Conservation (phyloP, 495 filamentous ascomycete genomes). For the Talaromyces thailandensis region DNA sequence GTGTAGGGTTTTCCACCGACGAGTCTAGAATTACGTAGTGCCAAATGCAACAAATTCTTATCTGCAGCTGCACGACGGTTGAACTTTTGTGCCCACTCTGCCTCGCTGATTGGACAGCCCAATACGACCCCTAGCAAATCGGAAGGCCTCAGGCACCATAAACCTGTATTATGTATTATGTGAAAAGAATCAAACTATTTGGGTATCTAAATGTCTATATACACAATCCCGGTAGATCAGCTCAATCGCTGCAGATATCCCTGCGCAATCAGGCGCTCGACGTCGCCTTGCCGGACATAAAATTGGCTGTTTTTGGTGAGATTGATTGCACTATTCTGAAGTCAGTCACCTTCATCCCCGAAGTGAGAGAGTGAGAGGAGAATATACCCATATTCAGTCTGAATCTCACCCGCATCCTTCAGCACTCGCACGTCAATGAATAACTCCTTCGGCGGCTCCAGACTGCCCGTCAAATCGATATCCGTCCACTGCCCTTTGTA, state of each 20-base stretch:
- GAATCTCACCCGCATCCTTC: conserved; percentile 96
- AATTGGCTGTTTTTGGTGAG: conserved; percentile 98
- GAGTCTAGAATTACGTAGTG: background rate
- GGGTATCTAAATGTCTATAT: conserved; percentile 2
- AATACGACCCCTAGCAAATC: background rate
- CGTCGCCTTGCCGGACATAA: conserved; percentile 93
- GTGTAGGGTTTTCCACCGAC: background rate
- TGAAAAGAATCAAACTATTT: background rate
- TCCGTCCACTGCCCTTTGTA: conserved; percentile 99
- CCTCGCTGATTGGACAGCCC: background rate
- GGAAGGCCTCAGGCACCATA: background rate
- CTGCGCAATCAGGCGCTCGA: conserved; percentile 88
- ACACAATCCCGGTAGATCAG: conserved; percentile 33
- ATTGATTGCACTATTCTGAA: conserved; percentile 66
- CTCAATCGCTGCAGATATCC: conserved; percentile 93
- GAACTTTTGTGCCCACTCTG: background rate
- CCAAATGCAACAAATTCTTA: background rate
- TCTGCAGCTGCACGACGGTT: conserved; percentile 1
- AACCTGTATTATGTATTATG: too few relatives aligned
- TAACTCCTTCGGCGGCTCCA: conserved; percentile 89
- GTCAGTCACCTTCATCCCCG: background rate
- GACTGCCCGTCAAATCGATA: conserved; percentile 87
- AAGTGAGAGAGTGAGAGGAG: conserved; percentile 1
- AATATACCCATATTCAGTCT: conserved; percentile 95
- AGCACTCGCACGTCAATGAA: conserved; percentile 97